These are phyloP conservation scores for Didymella exigua DNA, from an alignment of 2,329 filamentous ascomycete genomes.

Conservation along the genomic window DNA sequence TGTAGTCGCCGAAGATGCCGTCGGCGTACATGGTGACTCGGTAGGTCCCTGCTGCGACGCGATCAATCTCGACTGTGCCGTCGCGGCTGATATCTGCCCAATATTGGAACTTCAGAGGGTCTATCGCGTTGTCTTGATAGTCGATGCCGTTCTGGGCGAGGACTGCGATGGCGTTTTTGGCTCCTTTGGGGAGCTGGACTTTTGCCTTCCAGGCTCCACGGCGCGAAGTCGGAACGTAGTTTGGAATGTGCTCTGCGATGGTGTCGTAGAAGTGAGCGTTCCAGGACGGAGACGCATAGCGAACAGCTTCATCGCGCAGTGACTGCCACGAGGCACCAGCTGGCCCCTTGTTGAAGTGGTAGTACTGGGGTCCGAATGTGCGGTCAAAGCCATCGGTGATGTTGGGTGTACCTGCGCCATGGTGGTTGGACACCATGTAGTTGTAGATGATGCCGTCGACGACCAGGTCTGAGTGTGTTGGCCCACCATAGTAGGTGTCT, in stretches of 20 bases:
- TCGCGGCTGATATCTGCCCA: conserved; percentile 57
- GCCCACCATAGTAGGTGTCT: conserved; percentile 67
- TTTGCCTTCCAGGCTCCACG: conserved; percentile 59
- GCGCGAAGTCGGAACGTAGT: conserved; percentile 60
- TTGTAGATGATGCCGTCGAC: conserved; percentile 71
- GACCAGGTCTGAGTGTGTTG: conserved; percentile 65
- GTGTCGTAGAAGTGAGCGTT: conserved; percentile 66
- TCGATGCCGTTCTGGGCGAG: conserved; percentile 59
- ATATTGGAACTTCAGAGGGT: conserved; percentile 65
- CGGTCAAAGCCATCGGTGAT: conserved; percentile 69
- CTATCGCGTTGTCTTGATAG: conserved; percentile 64
- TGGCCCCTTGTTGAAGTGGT: conserved; percentile 65
- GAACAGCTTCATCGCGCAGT: conserved; percentile 61
- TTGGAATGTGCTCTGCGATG: conserved; percentile 64
- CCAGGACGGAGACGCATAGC: conserved; percentile 60
- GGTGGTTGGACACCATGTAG: conserved; percentile 62
- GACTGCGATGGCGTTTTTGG: conserved; percentile 60
- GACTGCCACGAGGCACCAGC: conserved; percentile 41
- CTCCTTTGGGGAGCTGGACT: conserved; percentile 59
- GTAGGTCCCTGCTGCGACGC: conserved; percentile 64
- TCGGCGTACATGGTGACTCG: conserved; percentile 68
- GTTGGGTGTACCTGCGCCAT: conserved; percentile 67
- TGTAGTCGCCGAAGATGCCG: conserved; percentile 65
- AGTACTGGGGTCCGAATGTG: conserved; percentile 69
- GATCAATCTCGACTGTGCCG: conserved; percentile 59